Conservation (phyloP, 2,329 filamentous ascomycete genomes). For the Aspergillus glaucus region DNA sequence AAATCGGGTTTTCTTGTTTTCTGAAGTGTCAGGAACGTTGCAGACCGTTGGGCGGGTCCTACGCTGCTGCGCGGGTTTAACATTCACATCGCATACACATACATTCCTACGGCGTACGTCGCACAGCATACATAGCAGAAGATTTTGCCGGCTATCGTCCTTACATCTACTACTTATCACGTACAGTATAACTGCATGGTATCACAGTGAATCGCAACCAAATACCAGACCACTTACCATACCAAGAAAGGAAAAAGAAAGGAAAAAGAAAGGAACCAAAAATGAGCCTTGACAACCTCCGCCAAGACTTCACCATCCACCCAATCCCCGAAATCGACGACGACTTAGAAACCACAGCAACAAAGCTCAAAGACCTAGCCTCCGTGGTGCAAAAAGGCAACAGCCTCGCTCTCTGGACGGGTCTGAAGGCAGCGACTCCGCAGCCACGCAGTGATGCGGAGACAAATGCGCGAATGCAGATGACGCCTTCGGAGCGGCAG, state of each 20-base stretch:
- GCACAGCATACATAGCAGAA: no score
- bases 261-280: neutral
- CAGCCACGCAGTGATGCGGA: slow-evolving; percentile 4
- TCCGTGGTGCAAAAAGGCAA: slow-evolving; percentile 10
- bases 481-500: slow-evolving; percentile 8
- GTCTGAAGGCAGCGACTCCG: slow-evolving; percentile 7
- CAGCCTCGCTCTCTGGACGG: slow-evolving; percentile 16
- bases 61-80: no score
- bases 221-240: neutral
- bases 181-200: no score
- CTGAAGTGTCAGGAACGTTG: no score
- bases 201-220: no score
- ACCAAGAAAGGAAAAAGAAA: neutral
- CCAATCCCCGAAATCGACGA: slow-evolving; percentile 11
- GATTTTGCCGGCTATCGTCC: neutral
- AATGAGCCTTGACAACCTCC: neutral
- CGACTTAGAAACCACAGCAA: slow-evolving; percentile 11
- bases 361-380: slow-evolving; percentile 12
- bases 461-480: slow-evolving; percentile 7
- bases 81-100: no score
- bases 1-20: no score
- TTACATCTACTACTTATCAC: neutral
- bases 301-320: slow-evolving; percentile 4
- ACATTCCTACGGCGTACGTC: no score
- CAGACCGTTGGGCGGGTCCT: no score